phyloP scores from a whole-genome alignment of 2,329 filamentous ascomycete species.

The Ploettnerulaceae sp. region DNA sequence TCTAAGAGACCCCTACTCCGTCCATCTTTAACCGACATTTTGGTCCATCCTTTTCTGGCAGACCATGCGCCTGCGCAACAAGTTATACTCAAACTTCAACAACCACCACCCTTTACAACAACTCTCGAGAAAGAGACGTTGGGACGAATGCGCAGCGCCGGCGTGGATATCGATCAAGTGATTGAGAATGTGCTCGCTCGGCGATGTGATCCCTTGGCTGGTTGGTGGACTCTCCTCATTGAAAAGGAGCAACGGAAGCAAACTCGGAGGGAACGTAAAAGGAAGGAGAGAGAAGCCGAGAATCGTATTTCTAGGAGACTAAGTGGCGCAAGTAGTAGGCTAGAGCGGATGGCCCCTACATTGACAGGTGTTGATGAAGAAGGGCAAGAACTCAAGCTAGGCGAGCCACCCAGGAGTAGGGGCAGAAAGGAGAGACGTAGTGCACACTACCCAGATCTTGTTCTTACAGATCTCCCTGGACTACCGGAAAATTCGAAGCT shows the following conservation, averaged over 20 bases:
- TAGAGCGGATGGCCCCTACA: constrained; percentile 74
- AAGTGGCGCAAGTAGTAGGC: constrained; percentile 81
- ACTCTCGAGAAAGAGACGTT: constrained; percentile 84
- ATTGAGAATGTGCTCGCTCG: constrained; percentile 91
- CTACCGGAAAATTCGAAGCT: constrained; percentile 55
- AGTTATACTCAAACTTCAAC: constrained; percentile 77
- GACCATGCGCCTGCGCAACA: constrained; percentile 87
- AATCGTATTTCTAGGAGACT: constrained; percentile 73
- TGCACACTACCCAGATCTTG: constrained; percentile 57
- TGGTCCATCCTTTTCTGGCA: constrained; percentile 80
- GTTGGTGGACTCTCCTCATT: constrained; percentile 92
- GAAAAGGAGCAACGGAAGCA: constrained; percentile 94
- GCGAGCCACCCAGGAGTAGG: constrained; percentile 59
- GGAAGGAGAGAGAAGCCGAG: constrained; percentile 79
- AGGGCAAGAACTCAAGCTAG: constrained; percentile 43
- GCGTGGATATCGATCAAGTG: constrained; percentile 88
- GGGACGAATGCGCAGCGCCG: constrained; percentile 87
- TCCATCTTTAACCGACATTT: constrained; percentile 76
- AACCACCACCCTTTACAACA: constrained; percentile 78
- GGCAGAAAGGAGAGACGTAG: constrained; percentile 76
- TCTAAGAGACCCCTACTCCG: constrained; percentile 85
- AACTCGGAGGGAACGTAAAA: constrained; percentile 70
- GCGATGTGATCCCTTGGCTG: constrained; percentile 82
- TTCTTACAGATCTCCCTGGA: constrained; percentile 69
- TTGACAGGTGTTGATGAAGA: constrained; percentile 78